Base-by-base conservation (phyloP, 2,329 filamentous ascomycete genomes). In the Hypoxylon sp. region DNA sequence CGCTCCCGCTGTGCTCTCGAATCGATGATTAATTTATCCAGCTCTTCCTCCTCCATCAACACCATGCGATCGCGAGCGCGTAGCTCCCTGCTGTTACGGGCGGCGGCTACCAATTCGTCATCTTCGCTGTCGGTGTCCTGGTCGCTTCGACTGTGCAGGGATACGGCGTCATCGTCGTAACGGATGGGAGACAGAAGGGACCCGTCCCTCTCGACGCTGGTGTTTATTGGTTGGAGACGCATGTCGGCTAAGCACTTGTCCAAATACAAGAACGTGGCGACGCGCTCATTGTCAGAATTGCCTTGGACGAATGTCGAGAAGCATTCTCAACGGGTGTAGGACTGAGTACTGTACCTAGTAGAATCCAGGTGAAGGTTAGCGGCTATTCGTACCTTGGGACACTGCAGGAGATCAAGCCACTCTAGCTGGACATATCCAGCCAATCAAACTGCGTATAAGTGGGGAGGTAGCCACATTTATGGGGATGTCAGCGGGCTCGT, bases 121-220 rank as follows among this genome's bases (percentile, higher is more conserved):
- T 93, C 91, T 70, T 93, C 90, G 78, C 88, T 91, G 75, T 93
- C 91, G 61, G 88, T 90, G 74, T 93, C 90, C 76, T 92, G 90
- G 73, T 91, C 90, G 80, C 85, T 89, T 67, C 86, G 85, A 72
- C 84, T 88, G 72, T 89, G 85, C 42, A 92, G 79, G 5, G 89
- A 91, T 11, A 86, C 80, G 55, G 88, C 89, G 77, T 93, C 91
- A 72, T 89, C 88, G 70, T 92, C 89, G 80, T 91, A 90, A 49
- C 82, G 84, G 65, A 81, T 78, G 40, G 89, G 88, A 11, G 88
- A 90, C 48, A 92, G 85, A 49, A 91, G 82, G 46, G 83, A 85
- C 52, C 72, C 60, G 69, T 75, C 71, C 65, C 71, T 72, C 64
- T 74, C 68, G 32, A 69, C 68, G 59, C 69, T 51, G 45, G 76